Evolutionary conservation across 148 eudicot species (phyloP), one percentile per base, ranked within the genome.

Genomic region (Silene conica): DNA sequence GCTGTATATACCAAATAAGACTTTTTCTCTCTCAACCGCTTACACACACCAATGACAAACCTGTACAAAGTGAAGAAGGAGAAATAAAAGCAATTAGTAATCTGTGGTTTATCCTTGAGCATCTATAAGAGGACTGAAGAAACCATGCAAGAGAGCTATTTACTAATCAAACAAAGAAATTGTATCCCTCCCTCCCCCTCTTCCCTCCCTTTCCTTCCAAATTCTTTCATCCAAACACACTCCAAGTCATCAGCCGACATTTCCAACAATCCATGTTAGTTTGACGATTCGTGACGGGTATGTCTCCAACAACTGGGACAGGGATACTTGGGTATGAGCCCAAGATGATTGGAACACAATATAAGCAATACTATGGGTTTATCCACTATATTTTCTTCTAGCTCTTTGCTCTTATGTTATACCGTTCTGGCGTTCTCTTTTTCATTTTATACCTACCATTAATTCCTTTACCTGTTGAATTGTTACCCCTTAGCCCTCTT

Each of bases 1-100:
- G 98, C 98, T 67, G 89, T 81, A 73, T 88, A 94, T 43, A 94
- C 80, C 75, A 94, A 82, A 74, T 92, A 92, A 60, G 92, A 82
- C 64, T 94, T 94, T 70, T 57, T 85, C 85, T 94, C 98, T 74
- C 77, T 83, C 85, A 94, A 80, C 55, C 86, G 89, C 76, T 74
- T 92, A 79, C 98, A 88, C n/a, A 84, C 86, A 80, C 82, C 87
- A 59, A 80, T 41, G 75, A 94, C 98, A 86, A 91, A 88, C 81
- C 98, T 94, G 85, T 68, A 75, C 48, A 70, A 59, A 63, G 52
- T 38, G 77, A 19, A 77, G 26, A 70, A 11, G 26, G 26, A 64
- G 43, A 15, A 38, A 63, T 58, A 58, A 20, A 38, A 58, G 6
- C 20, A 76, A 34, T 69, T 58, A 57, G 45, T 12, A 73, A n/a